These are phyloP conservation scores for Cladosporium phlei DNA, from an alignment of 2,329 filamentous ascomycete species.

Conservation along the genomic window DNA sequence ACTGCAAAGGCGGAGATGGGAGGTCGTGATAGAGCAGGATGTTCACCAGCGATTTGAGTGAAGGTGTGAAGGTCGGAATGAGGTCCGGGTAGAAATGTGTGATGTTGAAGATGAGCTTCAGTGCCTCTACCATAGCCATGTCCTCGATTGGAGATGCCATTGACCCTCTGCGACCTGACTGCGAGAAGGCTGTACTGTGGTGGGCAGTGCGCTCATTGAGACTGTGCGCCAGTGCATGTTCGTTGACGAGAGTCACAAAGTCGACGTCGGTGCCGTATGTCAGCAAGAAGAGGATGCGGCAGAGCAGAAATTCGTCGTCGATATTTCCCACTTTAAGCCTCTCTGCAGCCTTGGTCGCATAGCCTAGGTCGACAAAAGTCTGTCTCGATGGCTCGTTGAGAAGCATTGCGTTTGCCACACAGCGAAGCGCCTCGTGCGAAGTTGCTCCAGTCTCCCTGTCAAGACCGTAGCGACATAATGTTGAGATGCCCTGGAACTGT, in stretches of 20 bases:
- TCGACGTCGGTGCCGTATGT: constrained; percentile 72
- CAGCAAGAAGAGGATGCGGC: constrained; percentile 72
- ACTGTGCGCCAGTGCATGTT: constrained; percentile 62
- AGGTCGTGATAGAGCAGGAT: constrained; percentile 62
- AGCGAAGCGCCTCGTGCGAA: constrained; percentile 71
- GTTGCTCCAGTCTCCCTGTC: constrained; percentile 58
- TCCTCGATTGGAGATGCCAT: constrained; percentile 57
- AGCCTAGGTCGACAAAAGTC: constrained; percentile 66
- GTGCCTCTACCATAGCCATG: constrained; percentile 75
- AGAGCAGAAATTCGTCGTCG: constrained; percentile 81
- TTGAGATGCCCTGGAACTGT: constrained; percentile 62
- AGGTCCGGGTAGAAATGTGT: constrained; percentile 67
- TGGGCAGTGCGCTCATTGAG: constrained; percentile 60
- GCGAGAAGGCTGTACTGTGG: constrained; percentile 35
- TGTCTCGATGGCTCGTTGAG: constrained; percentile 65
- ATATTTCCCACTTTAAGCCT: constrained; percentile 65
- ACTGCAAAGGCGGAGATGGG: constrained; percentile 63
- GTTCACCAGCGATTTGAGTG: constrained; percentile 64
- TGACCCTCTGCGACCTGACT: constrained; percentile 29
- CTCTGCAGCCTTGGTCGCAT: constrained; percentile 62
- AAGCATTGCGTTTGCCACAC: constrained; percentile 78
- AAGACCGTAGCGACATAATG: constrained; percentile 65
- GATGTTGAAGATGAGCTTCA: constrained; percentile 87
- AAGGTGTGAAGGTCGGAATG: constrained; percentile 57
- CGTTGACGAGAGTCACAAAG: constrained; percentile 59